Evolutionary conservation across 2,329 filamentous ascomycete genomes (phyloP).

Genomic region (Apiospora hydei): DNA sequence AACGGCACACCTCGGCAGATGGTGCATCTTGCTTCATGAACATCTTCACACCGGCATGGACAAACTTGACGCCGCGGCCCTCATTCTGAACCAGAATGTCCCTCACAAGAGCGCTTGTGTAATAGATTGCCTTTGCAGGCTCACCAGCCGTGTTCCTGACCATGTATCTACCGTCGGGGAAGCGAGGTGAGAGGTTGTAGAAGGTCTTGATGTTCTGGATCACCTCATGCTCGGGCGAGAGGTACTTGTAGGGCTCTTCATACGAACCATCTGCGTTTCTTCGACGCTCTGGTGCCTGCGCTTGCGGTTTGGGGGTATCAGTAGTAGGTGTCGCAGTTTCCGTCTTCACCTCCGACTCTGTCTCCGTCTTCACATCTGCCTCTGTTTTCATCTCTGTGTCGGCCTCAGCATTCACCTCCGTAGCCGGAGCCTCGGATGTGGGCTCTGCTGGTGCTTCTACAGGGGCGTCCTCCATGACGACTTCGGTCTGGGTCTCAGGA

Average conservation of each 20-base stretch:
- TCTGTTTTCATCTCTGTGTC: conserved; percentile 28
- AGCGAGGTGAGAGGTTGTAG: conserved; percentile 83
- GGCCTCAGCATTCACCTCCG: conserved; percentile 29
- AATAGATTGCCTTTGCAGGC: conserved; percentile 95
- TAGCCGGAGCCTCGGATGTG: conserved; percentile 33
- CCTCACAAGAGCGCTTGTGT: conserved; percentile 83
- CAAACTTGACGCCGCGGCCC: conserved; percentile 89
- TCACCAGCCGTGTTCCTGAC: conserved; percentile 91
- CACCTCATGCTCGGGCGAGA: conserved; percentile 76
- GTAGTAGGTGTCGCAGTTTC: conserved; percentile 29
- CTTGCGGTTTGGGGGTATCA: conserved; percentile 36
- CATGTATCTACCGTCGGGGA: conserved; percentile 92
- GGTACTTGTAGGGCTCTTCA: conserved; percentile 96
- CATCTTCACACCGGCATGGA: conserved; percentile 98
- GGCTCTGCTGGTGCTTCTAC: conserved; percentile 27
- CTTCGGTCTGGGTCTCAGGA: conserved; percentile 33
- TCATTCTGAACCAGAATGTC: conserved; percentile 89
- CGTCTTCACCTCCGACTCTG: conserved; percentile 29
- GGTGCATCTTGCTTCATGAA: conserved; percentile 98
- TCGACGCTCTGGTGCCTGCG: conserved; percentile 49
- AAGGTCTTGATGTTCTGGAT: conserved; percentile 81
- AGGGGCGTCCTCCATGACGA: conserved; percentile 30
- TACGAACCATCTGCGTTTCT: conserved; percentile 60
- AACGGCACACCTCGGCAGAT: conserved; percentile 83
- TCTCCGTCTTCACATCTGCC: conserved; percentile 29